These are phyloP conservation scores for Bipolaris bicolor DNA, from an alignment of 2,329 filamentous ascomycete species.

Conservation along the genomic window DNA sequence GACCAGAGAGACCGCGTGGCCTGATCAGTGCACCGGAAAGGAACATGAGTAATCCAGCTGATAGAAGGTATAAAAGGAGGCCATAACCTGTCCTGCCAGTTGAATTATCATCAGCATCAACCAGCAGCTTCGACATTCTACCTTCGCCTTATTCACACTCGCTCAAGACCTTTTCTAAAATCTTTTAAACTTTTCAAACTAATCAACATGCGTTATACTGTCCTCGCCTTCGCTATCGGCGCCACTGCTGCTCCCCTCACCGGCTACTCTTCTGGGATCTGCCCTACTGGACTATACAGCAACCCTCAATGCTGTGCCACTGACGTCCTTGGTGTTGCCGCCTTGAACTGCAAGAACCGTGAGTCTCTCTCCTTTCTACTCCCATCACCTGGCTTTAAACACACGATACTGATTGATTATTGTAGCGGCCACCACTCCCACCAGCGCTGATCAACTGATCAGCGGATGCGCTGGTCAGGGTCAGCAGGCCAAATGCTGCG, in stretches of 20 bases:
- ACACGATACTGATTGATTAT: background rate
- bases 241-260: conserved; percentile 10
- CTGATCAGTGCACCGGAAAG: background rate
- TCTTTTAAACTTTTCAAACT: background rate
- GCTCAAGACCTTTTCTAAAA: background rate
- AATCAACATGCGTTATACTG: conserved; percentile 15
- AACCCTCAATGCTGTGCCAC: conserved; percentile 19
- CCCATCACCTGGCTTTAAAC: background rate
- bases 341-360: conserved; percentile 15
- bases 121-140: background rate
- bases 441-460: conserved; percentile 5
- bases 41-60: background rate
- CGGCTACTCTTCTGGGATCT: conserved; percentile 1
- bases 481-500: conserved; percentile 19
- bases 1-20: background rate
- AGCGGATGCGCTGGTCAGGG: conserved; percentile 5
- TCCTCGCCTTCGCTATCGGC: conserved; percentile 5
- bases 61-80: background rate
- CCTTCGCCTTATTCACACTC: background rate
- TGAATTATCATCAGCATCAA: background rate
- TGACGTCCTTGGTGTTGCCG: conserved; percentile 10
- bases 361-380: background rate
- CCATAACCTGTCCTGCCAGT: background rate
- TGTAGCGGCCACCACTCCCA: conserved; percentile 8
- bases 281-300: conserved; percentile 9